Evolutionary conservation across 1,139 yeast genomes (phyloP).

Genomic region (Kodamaea derodonti): DNA sequence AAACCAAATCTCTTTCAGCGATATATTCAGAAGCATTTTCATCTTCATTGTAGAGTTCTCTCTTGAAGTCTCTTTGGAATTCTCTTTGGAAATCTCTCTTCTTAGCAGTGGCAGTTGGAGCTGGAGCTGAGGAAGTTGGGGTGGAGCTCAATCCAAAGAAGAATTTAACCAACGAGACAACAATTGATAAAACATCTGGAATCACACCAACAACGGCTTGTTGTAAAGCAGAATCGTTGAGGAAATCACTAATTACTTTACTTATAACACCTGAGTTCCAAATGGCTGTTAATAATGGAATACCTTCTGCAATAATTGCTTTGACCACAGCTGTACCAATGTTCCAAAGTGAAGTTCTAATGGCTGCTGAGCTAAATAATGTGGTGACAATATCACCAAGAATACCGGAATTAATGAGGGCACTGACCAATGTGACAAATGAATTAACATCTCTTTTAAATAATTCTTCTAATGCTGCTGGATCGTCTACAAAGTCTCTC

Average conservation of each 20-base stretch:
- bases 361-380: conserved; percentile 30
- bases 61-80: conserved; percentile 17
- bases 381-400: conserved; percentile 35
- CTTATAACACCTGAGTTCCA: conserved; percentile 43
- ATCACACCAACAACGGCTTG: conserved; percentile 34
- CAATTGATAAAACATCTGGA: conserved; percentile 32
- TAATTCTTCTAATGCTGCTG: conserved; percentile 24
- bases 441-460: conserved; percentile 39
- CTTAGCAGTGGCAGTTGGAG: conserved; percentile 13
- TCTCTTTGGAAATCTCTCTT: too few relatives aligned
- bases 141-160: conserved; percentile 10
- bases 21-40: conserved; percentile 16
- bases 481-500: conserved; percentile 28
- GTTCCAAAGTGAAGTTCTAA: conserved; percentile 15
- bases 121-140: conserved; percentile 1
- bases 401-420: conserved; percentile 39
- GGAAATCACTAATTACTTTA: conserved; percentile 29
- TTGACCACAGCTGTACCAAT: conserved; percentile 32
- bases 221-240: conserved; percentile 34
- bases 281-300: conserved; percentile 40
- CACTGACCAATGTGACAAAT: conserved; percentile 34
- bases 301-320: conserved; percentile 39
- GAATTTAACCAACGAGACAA: conserved; percentile 26
- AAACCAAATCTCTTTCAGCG: conserved; percentile 37
- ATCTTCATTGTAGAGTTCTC: conserved; percentile 15